These are phyloP conservation scores for Penicillium sp. DNA, from an alignment of 2,329 filamentous ascomycete genomes.

Conservation along the genomic window DNA sequence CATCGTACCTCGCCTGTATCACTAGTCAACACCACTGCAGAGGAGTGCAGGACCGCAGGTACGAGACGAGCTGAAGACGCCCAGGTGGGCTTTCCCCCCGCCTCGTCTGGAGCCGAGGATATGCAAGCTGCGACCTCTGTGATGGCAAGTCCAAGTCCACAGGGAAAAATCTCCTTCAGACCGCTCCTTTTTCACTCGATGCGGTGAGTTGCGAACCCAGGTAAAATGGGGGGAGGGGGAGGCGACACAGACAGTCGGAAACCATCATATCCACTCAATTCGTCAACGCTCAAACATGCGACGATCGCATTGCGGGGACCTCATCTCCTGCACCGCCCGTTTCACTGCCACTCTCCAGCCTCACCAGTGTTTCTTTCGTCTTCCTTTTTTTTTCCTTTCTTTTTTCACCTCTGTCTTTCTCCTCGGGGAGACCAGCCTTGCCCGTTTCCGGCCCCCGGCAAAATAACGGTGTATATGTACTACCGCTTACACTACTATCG, in stretches of 20 bases:
- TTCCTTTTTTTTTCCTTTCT: neutral
- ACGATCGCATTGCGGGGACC: slow-evolving; percentile 21
- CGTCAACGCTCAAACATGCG: slow-evolving; percentile 20
- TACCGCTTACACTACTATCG: too few species aligned
- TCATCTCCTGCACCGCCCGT: slow-evolving; percentile 30
- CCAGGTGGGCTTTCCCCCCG: neutral
- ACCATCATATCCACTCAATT: too few species aligned
- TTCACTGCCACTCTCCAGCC: slow-evolving; percentile 35
- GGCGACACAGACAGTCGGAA: too few species aligned
- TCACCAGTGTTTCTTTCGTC: slow-evolving; percentile 19
- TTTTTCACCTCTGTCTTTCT: too few species aligned
- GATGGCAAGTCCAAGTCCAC: too few species aligned
- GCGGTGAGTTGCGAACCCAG: neutral
- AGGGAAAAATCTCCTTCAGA: too few species aligned
- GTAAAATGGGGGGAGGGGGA: neutral
- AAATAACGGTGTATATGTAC: slow-evolving; percentile 16
- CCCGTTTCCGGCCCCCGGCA: slow-evolving; percentile 4
- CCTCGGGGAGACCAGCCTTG: slow-evolving; percentile 5
- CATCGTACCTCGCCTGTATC: slow-evolving; percentile 10
- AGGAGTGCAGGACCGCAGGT: slow-evolving; percentile 14
- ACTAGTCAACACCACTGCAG: slow-evolving; percentile 1
- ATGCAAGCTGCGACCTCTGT: too few species aligned
- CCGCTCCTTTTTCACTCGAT: neutral
- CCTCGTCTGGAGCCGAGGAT: neutral
- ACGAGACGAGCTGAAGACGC: slow-evolving; percentile 8